A percentile compares a stretch with the other conserved stretches of the same genome.
These are phyloP conservation scores for Monosporascus sp. DNA, from an alignment of 2,329 filamentous ascomycete species.

Conservation along the genomic window DNA sequence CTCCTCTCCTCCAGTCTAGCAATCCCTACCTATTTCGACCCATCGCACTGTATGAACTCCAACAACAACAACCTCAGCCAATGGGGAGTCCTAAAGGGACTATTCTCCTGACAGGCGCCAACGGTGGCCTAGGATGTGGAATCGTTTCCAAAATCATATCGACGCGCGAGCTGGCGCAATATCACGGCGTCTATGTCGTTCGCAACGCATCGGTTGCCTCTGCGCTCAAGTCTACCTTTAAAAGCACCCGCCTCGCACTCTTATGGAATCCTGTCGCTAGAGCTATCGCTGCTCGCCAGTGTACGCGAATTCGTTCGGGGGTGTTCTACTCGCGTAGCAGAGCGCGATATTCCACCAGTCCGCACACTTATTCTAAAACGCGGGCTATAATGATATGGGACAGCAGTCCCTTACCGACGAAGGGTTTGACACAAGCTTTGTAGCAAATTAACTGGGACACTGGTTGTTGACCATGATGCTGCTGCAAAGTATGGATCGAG, in stretches of 20 bases:
- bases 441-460: constrained; percentile 16
- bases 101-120: neutral
- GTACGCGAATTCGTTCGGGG: neutral
- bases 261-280: neutral
- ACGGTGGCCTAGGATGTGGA: constrained; percentile 1
- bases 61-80: neutral
- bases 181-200: neutral
- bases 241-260: neutral
- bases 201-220: neutral
- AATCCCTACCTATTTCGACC: too few relatives aligned
- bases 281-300: neutral
- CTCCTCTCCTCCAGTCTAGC: too few relatives aligned
- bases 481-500: constrained; percentile 17
- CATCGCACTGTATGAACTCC: too few relatives aligned
- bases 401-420: constrained; percentile 11
- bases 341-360: constrained; percentile 17
- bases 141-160: neutral
- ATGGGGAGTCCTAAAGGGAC: neutral
- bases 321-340: neutral
- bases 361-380: constrained; percentile 21
- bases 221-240: neutral
- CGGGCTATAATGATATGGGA: constrained; percentile 10
- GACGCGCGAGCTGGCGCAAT: neutral
- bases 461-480: constrained; percentile 17
- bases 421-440: constrained; percentile 15